Base-by-base conservation (phyloP, 1,139 yeast species). In the Saccharomyces hybrid region DNA sequence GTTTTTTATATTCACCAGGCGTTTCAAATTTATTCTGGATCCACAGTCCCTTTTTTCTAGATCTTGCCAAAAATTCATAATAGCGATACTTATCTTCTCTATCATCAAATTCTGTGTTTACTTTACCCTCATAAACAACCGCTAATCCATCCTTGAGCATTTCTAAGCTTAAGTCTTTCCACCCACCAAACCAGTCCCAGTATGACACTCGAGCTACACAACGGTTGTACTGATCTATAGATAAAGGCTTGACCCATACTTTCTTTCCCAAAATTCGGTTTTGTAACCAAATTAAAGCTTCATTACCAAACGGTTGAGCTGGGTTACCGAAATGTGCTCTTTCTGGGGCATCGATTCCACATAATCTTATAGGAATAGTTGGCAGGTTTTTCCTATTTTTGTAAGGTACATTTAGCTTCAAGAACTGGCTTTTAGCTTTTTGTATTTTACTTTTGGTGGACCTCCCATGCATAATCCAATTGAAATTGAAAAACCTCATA, bases 301-400 rank as follows among this genome's bases (percentile, higher is more conserved):
- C 98, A 51, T 84, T 88, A 32, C 96, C 82, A 65, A 73, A 86
- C 0, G 95, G 95, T 67, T 93, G 99, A 0, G 96, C 87, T 0
- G 96, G 91, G 59, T 87, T 87, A 1, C 99, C 99, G 72, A 89
- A 93, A 73, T 93, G 98, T 1, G 96, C 81, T 47, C 95, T 73
- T 67, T 93, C 99, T 1, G 99, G 99, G 0, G 99, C 99, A 75
- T 93, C 99, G n/a, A 93, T 84, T 0, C 98, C 99, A 69, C 95
- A 87, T 32, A 93, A 71, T 50, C 99, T 75, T 13, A 95, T 81
- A 71, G 73, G 61, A 28, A 69, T 80, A 77, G 73, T 69, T 8
- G 69, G 64, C 13, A 67, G 55, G 29, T 81, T 72, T 2, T 88
- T 80, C 63, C 81, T 78, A 60, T 82, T 83, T 61, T 81, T 82